Evolutionary conservation across 148 eudicot genomes (phyloP).

Genomic region (Beta vulgaris): DNA sequence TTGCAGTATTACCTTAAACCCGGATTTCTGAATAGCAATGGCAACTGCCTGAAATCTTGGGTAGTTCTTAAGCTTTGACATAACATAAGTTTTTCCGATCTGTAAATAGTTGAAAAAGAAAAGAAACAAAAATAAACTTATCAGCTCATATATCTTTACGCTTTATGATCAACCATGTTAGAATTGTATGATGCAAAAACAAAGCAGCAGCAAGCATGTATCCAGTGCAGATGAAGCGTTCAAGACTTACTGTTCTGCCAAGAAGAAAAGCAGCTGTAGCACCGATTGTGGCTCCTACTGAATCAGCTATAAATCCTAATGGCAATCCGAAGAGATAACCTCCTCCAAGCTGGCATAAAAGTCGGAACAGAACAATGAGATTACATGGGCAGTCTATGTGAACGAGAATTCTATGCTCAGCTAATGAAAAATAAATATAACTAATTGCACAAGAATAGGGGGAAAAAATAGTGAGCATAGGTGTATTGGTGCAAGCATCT

Average conservation of each 20-base stretch:
- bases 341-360: constrained; percentile 73
- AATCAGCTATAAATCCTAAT: constrained; percentile 88
- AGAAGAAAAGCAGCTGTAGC: constrained; percentile 86
- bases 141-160: not conserved
- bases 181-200: not conserved
- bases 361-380: not conserved
- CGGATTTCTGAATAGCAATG: constrained; percentile 46
- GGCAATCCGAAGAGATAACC: constrained; percentile 97
- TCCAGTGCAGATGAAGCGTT: not conserved
- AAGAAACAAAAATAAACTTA: constrained; percentile 2
- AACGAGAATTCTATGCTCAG: not conserved
- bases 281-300: constrained; percentile 84
- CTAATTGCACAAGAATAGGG: not conserved
- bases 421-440: not conserved
- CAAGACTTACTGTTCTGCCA: constrained; percentile 82
- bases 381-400: not conserved
- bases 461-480: not conserved
- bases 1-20: constrained; percentile 40
- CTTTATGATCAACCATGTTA: not conserved
- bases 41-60: constrained; percentile 51
- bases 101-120: constrained; percentile 5
- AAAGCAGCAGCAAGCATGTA: constrained; percentile 1
- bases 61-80: constrained; percentile 44
- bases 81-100: constrained; percentile 51
- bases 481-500: not conserved